Percentiles rank a stretch among this genome's conserved stretches.
Evolutionary conservation across 768 basidiomycete species (phyloP).

Genomic region (Pisolithus orientalis): DNA sequence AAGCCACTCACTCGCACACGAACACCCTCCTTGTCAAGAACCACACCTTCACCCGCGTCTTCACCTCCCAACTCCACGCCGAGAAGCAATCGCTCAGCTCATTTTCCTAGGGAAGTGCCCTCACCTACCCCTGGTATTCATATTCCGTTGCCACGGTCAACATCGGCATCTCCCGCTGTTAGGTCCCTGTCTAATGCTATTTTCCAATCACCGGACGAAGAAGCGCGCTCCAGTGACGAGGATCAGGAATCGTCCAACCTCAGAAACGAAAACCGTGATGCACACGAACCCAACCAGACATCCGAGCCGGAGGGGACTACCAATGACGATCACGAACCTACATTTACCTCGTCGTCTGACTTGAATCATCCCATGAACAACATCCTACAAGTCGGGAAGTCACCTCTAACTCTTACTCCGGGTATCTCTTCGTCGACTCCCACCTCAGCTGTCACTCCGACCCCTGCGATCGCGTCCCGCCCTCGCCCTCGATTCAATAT

Average conservation of each 20-base stretch:
- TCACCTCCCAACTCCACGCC: slow-evolving; percentile 64
- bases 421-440: slow-evolving; percentile 50
- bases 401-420: slow-evolving; percentile 33
- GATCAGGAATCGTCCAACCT: slow-evolving; percentile 2
- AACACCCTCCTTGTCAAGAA: slow-evolving; percentile 63
- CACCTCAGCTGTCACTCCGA: slow-evolving; percentile 60
- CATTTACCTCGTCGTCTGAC: slow-evolving; percentile 65
- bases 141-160: slow-evolving; percentile 48
- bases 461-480: slow-evolving; percentile 58
- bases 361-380: slow-evolving; percentile 25
- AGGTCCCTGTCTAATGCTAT: slow-evolving; percentile 18
- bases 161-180: slow-evolving; percentile 43
- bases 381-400: slow-evolving; percentile 22
- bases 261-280: slow-evolving; percentile 4
- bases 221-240: slow-evolving; percentile 12
- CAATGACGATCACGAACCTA: slow-evolving; percentile 43
- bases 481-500: slow-evolving; percentile 57
- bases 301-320: slow-evolving; percentile 20
- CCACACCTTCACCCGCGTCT: slow-evolving; percentile 51
- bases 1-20: slow-evolving; percentile 45
- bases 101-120: slow-evolving; percentile 32
- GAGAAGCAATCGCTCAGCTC: slow-evolving; percentile 44
- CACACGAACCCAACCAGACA: slow-evolving; percentile 18
- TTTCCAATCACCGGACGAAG: slow-evolving; percentile 17
- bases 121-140: slow-evolving; percentile 43